Percentiles rank a stretch among this genome's conserved stretches.
Conservation (phyloP, 2,329 filamentous ascomycete genomes). For the Colletotrichum graminicola region DNA sequence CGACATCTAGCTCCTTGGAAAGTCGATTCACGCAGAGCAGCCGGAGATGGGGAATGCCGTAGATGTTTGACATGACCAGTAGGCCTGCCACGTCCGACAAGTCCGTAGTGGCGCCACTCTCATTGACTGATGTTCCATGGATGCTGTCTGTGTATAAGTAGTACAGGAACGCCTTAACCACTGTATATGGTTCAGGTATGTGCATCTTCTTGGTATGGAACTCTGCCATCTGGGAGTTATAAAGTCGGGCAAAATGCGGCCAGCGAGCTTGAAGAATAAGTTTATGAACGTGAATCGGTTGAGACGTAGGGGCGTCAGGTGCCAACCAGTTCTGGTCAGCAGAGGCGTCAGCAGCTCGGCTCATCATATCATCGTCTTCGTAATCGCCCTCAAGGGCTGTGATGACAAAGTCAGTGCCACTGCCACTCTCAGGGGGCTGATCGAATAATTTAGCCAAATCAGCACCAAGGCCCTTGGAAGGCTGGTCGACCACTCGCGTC, state of each 20-base stretch:
- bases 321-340: constrained; percentile 69
- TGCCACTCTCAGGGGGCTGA: constrained; percentile 83
- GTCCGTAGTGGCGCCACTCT: constrained; percentile 78
- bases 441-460: constrained; percentile 92
- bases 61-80: constrained; percentile 97
- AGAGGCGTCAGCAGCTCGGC: constrained; percentile 57
- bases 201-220: constrained; percentile 98
- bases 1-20: constrained; percentile 90
- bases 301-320: constrained; percentile 75
- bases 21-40: constrained; percentile 92
- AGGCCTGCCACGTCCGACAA: constrained; percentile 92
- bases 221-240: constrained; percentile 94
- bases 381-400: constrained; percentile 87
- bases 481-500: constrained; percentile 63
- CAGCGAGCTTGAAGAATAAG: constrained; percentile 95
- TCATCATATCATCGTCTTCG: constrained; percentile 74
- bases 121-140: constrained; percentile 62
- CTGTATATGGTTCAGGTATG: constrained; percentile 94
- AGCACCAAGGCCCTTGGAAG: constrained; percentile 79
- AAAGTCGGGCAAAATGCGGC: constrained; percentile 95
- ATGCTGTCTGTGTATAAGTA: constrained; percentile 98
- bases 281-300: constrained; percentile 93
- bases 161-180: constrained; percentile 94
- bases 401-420: constrained; percentile 90
- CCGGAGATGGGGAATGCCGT: constrained; percentile 94